Evolutionary conservation across 768 basidiomycete species (phyloP).

Genomic region (Fibroporia radiculosa): DNA sequence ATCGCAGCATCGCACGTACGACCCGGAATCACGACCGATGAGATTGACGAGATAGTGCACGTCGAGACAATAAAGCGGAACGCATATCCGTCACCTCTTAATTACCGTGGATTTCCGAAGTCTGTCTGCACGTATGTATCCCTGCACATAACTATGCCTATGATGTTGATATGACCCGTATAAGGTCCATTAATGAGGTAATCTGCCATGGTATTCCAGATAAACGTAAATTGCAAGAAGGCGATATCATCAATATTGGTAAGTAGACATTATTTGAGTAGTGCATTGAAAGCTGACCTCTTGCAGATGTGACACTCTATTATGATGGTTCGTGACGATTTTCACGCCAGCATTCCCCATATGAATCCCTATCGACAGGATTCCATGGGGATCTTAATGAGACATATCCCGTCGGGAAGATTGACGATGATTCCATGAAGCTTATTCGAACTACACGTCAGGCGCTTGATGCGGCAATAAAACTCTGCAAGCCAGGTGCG

Average conservation of each 20-base stretch:
- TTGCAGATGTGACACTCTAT: conserved; percentile 70
- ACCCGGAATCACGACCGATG: conserved; percentile 95
- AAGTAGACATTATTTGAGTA: conserved; percentile 11
- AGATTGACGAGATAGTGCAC: conserved; percentile 91
- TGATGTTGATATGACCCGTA: not conserved
- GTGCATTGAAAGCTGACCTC: not conserved
- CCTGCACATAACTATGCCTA: not conserved
- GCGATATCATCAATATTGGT: conserved; percentile 97
- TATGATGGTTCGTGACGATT: conserved; percentile 48
- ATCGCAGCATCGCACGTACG: conserved; percentile 76
- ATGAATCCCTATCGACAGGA: conserved; percentile 35
- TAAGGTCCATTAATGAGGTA: conserved; percentile 85
- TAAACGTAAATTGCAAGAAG: conserved; percentile 73
- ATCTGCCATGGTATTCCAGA: conserved; percentile 98
- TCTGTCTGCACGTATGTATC: conserved; percentile 89
- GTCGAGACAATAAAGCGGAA: conserved; percentile 84
- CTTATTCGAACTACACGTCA: conserved; percentile 79
- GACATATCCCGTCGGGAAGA: conserved; percentile 83
- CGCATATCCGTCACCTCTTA: conserved; percentile 90
- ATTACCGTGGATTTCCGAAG: conserved; percentile 89
- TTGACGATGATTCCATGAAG: conserved; percentile 77
- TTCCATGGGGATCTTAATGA: conserved; percentile 91
- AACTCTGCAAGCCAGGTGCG: conserved; percentile 87
- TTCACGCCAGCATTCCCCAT: not conserved
- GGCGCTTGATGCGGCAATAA: conserved; percentile 84